Percentiles rank a stretch among this genome's conserved stretches.
Conservation (phyloP, 345 rosid genomes). For the Rhodamnia rubescens region DNA sequence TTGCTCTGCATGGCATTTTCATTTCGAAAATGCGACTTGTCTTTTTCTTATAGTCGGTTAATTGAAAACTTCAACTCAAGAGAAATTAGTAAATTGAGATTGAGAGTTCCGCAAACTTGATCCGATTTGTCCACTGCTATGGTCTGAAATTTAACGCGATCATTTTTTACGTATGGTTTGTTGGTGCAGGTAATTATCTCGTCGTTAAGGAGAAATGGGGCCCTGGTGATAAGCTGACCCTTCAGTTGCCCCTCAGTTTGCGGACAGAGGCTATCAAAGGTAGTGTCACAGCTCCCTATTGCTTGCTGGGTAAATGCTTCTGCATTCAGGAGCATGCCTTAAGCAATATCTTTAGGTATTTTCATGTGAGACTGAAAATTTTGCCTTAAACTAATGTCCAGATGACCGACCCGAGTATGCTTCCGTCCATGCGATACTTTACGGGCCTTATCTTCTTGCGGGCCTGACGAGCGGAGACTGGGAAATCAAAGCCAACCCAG, state of each 20-base stretch:
- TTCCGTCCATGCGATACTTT: constrained; percentile 75
- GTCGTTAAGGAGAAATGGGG: constrained; percentile 46
- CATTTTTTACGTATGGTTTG: neutral
- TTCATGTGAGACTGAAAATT: neutral
- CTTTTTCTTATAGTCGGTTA: neutral
- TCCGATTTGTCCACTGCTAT: neutral
- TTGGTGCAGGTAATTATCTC: constrained; percentile 50
- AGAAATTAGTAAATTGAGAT: neutral
- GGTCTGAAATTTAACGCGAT: neutral
- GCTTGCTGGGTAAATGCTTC: neutral
- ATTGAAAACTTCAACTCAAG: neutral
- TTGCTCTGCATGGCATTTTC: neutral
- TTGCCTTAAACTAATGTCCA: constrained; percentile 11
- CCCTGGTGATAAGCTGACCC: constrained; percentile 35
- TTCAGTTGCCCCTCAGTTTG: constrained; percentile 48
- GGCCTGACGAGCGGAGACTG: constrained; percentile 61
- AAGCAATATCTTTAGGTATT: neutral
- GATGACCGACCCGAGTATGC: constrained; percentile 66
- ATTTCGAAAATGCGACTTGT: neutral
- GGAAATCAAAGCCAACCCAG: constrained; percentile 43
- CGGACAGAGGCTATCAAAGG: constrained; percentile 74
- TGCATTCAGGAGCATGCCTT: neutral
- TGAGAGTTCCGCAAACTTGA: neutral
- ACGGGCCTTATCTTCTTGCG: constrained; percentile 78
- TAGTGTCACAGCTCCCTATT: constrained; percentile 2